Percentiles rank a stretch among this genome's conserved stretches.
Evolutionary conservation across 176 grass and related monocot species (phyloP).

Genomic region (Cocos nucifera): DNA sequence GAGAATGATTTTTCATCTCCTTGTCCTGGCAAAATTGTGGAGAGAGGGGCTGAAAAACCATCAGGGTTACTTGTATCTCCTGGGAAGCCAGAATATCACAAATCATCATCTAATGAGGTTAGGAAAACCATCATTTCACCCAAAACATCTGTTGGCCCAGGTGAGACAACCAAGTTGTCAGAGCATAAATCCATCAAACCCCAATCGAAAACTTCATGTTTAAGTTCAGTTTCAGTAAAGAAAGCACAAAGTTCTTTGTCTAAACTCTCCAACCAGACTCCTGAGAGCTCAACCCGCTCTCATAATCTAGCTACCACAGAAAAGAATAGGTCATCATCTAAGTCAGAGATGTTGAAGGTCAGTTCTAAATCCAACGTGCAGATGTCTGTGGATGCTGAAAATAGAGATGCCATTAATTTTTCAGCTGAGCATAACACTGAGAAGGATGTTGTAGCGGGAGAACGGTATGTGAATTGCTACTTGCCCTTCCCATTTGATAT

Average conservation of each 20-base stretch:
- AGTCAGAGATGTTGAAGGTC: conserved; percentile 54
- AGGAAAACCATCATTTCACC: conserved; percentile 27
- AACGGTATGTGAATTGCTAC: conserved; percentile 38
- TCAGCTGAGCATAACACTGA: conserved; percentile 40
- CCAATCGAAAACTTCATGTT: conserved; percentile 29
- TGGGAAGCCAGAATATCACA: background rate
- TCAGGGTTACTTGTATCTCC: background rate
- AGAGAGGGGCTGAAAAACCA: conserved; percentile 29
- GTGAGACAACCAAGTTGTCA: conserved; percentile 28
- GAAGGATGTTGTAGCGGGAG: conserved; percentile 37
- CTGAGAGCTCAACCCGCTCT: conserved; percentile 34
- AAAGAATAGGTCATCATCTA: conserved; percentile 37
- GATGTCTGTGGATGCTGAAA: conserved; percentile 23
- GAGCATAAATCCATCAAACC: conserved; percentile 39
- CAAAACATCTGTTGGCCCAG: conserved; percentile 21
- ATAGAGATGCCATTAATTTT: conserved; percentile 29
- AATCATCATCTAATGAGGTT: conserved; percentile 8
- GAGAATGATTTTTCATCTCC: conserved; percentile 30
- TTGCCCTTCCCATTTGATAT: too few species aligned
- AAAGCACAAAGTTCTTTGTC: conserved; percentile 47
- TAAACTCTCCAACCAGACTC: conserved; percentile 39
- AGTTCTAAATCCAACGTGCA: conserved; percentile 37
- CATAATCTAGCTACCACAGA: conserved; percentile 30
- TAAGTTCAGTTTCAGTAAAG: conserved; percentile 45
- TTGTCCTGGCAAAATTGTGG: conserved; percentile 36